A percentile compares a stretch with the other conserved stretches of the same genome.
Conservation (phyloP, 1,284 basidiomycete genomes). For the Schizopora paradoxa region DNA sequence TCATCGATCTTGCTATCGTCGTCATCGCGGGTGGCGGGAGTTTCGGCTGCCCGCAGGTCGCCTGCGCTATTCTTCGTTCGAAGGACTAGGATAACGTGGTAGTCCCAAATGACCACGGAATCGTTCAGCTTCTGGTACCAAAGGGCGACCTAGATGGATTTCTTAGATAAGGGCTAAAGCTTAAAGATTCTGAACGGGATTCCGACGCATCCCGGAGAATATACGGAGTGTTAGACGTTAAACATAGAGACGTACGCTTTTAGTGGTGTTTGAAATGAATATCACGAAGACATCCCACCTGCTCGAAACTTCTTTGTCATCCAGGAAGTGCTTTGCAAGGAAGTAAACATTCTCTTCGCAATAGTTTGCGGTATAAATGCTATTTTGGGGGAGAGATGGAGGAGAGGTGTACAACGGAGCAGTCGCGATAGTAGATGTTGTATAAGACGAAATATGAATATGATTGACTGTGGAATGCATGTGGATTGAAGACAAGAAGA, state of each 20-base stretch:
- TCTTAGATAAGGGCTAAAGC: neutral
- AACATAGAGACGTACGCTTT: constrained; percentile 39
- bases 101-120: constrained; percentile 62
- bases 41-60: neutral
- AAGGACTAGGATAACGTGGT: constrained; percentile 63
- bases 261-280: constrained; percentile 60
- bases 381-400: constrained; percentile 27
- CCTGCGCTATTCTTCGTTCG: constrained; percentile 1
- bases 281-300: constrained; percentile 50
- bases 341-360: constrained; percentile 75
- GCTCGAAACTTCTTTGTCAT: constrained; percentile 24
- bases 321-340: constrained; percentile 42
- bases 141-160: constrained; percentile 47
- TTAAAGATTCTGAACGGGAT: neutral
- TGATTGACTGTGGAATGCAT: neutral
- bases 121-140: constrained; percentile 52
- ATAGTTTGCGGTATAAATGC: constrained; percentile 36
- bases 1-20: neutral
- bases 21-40: neutral
- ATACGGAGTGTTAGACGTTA: neutral
- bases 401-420: constrained; percentile 12
- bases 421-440: too few species aligned
- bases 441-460: constrained; percentile 2
- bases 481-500: constrained; percentile 2
- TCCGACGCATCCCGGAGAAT: neutral